Conservation (phyloP, 1,284 basidiomycete genomes). For the Ceratobasidium sp. region DNA sequence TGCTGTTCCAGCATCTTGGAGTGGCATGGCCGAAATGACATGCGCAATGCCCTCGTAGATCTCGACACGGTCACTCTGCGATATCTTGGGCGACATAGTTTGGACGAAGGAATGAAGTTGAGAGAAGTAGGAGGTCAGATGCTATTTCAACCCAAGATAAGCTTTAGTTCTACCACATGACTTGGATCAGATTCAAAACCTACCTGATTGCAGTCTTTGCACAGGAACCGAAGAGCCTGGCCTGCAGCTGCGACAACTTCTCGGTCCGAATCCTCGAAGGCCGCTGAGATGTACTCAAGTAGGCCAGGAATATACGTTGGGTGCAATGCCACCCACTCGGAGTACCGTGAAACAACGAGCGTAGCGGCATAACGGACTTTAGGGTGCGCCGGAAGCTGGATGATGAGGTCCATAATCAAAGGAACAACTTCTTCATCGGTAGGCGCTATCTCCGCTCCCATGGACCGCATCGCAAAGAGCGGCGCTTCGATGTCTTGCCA, state of each 20-base stretch:
- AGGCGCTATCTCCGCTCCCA: slow-evolving; percentile 94
- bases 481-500: slow-evolving; percentile 99
- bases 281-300: slow-evolving; percentile 90
- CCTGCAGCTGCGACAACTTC: slow-evolving; percentile 95
- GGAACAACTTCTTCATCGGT: slow-evolving; percentile 88
- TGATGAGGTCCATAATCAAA: slow-evolving; percentile 94
- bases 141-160: slow-evolving; percentile 59
- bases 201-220: slow-evolving; percentile 93
- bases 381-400: slow-evolving; percentile 89
- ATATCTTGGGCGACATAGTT: slow-evolving; percentile 78
- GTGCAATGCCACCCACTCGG: slow-evolving; percentile 95
- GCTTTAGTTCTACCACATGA: slow-evolving; percentile 39
- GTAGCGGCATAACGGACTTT: slow-evolving; percentile 95
- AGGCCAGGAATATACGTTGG: slow-evolving; percentile 88
- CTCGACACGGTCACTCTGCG: slow-evolving; percentile 88
- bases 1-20: slow-evolving; percentile 83
- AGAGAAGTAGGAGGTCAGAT: slow-evolving; percentile 90
- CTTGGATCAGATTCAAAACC: slow-evolving; percentile 48
- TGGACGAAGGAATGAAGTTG: slow-evolving; percentile 91
- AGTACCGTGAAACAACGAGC: slow-evolving; percentile 95
- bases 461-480: slow-evolving; percentile 96
- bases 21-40: slow-evolving; percentile 92
- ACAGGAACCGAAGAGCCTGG: slow-evolving; percentile 95
- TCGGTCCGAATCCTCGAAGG: slow-evolving; percentile 82
- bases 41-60: slow-evolving; percentile 96